Percentiles rank a stretch among this genome's conserved stretches.
Evolutionary conservation across 495 filamentous ascomycete species (phyloP).

Genomic region (Aspergillus mulundensis): DNA sequence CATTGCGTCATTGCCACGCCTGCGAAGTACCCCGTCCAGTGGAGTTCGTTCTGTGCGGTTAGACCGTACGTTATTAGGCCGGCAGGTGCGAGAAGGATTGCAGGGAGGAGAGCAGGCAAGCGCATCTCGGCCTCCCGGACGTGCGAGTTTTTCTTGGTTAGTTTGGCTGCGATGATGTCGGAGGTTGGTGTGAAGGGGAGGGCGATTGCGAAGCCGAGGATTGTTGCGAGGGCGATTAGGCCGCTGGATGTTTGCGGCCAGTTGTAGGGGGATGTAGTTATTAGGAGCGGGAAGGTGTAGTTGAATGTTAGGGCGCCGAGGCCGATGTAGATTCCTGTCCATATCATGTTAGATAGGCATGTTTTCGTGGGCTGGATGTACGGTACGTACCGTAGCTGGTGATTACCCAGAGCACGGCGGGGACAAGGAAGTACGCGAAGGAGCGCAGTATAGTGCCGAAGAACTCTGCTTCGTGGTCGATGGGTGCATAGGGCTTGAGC

Average conservation of each 20-base stretch:
- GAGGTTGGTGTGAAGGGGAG: constrained; percentile 54
- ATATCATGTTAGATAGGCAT: background rate
- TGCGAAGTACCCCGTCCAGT: constrained; percentile 54
- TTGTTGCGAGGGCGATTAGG: constrained; percentile 50
- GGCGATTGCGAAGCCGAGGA: constrained; percentile 50
- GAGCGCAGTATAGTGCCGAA: constrained; percentile 47
- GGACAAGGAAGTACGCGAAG: constrained; percentile 52
- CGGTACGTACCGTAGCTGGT: constrained; percentile 36
- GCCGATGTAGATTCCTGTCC: constrained; percentile 51
- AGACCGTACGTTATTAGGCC: constrained; percentile 55
- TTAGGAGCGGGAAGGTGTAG: constrained; percentile 56
- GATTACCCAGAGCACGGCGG: constrained; percentile 57
- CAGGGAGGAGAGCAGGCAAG: constrained; percentile 50
- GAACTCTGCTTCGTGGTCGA: constrained; percentile 41
- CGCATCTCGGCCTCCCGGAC: constrained; percentile 62
- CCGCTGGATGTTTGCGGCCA: constrained; percentile 54
- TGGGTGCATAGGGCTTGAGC: constrained; percentile 35
- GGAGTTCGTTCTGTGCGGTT: constrained; percentile 47
- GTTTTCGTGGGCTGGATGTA: too few relatives aligned
- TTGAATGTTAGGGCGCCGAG: constrained; percentile 56
- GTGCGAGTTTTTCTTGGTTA: constrained; percentile 50
- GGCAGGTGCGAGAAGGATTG: constrained; percentile 50
- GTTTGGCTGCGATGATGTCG: constrained; percentile 52
- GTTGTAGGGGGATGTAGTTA: constrained; percentile 53
- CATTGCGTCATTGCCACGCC: constrained; percentile 52